Base-by-base conservation (phyloP, 768 basidiomycete genomes). In the Kwoniella europaea region DNA sequence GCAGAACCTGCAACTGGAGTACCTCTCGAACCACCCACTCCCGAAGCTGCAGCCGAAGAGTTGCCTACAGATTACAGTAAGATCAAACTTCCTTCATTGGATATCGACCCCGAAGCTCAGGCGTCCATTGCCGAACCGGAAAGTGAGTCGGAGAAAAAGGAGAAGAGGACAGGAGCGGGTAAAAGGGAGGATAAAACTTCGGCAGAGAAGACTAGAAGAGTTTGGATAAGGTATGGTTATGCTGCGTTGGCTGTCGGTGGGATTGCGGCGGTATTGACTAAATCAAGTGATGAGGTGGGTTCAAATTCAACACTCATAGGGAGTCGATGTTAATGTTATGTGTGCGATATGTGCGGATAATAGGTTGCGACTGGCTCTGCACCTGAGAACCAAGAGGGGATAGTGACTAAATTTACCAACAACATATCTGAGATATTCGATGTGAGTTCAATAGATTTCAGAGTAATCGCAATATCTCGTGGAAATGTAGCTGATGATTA, bases 151-250 rank as follows among this genome's bases (percentile, higher is more conserved):
- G 71, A 70, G 7, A 69, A 63, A 5, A 65, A 52, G 54, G 43
- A 74, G 52, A 42, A 63, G 61, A 66, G 81, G 60, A 83, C 82
- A 16, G 78, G 80, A 20, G 82, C 82, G 10, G 76, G 77, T 12
- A 90, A 91, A 16, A 91, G 90, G 76, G 90, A 91, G 62, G 88
- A 90, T 15, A 86, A 93, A 64, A 91, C 91, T 18, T 89, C 90
- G 62, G 91, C 90, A 71, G 96, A 97, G 84, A 86, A 88, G 74
- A 87, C 87, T 77, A 87, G 92, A 70, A 85, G 88, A 72, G 84
- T 86, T 71, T 82, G 90, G 76, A 86, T 88, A 5, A 85, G 91
- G 44, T 75, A 89, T 1, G 86, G 88, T 20, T 78, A 91, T 9
- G 77, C 72, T 9, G 69, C 71, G 43, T 79, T 92, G 7, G 85